Evolutionary conservation across 805 yeast species (phyloP), one percentile per base, ranked within the genome.

Genomic region (Sungouiella thailandica): DNA sequence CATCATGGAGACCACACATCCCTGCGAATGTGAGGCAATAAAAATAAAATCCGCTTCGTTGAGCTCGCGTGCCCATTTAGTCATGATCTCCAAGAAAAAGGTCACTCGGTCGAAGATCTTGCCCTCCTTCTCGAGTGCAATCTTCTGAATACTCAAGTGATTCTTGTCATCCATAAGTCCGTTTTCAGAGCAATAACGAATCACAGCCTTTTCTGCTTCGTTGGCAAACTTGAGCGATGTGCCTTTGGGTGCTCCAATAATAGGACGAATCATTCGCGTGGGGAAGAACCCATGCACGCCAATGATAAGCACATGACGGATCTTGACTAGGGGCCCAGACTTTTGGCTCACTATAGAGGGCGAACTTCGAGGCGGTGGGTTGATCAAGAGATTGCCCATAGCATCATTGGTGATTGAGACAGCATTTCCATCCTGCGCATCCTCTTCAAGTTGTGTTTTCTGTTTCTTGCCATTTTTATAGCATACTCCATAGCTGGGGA

Each of bases 211-310:
- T 47, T 88, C 97, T 0, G 96, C 97, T 50, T 88, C 97, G 43
- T 77, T 80, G 22, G 95, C 87, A 59, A 90, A 93, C 53, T 83
- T 82, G 29, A 82, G 70, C 0, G 97, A 90, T 0, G 98, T 90
- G 0, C 98, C 98, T 14, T 94, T 93, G 4, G 98, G 98, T 42
- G 89, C 88, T 2, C 98, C 98, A 32, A 90, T 79, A 11, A 90
- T 51, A 1, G 95, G 88, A 32, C 98, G 44, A 11, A 93, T 67
- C 70, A 87, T 79, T 42, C 74, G 76, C 2, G 87, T 83, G 0
- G 98, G 98, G 63, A 93, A 90, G 52, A 89, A 90, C 1, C 98
- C 98, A 61, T 90, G 98, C 2, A 90, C 89, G 0, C 98, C 98
- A 38, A 90, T 77, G 23, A 93, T 82, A 19, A 90, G 70, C 0